Conservation (phyloP, 306 rosid species). For the Prosopis cineraria region DNA sequence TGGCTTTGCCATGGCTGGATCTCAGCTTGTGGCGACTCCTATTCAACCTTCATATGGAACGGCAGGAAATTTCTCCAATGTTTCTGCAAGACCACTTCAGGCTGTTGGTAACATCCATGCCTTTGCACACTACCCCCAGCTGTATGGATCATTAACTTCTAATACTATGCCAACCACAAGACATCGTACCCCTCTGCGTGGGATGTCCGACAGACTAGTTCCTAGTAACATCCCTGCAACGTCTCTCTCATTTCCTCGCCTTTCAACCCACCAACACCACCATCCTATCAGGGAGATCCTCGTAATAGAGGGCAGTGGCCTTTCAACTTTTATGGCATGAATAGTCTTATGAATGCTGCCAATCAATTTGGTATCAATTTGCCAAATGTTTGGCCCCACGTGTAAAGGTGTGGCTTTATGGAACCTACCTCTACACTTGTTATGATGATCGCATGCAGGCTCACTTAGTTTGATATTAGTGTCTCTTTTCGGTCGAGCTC, state of each 20-base stretch:
- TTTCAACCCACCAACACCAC: constrained; percentile 14
- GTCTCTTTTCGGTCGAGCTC: background rate
- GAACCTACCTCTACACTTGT: background rate
- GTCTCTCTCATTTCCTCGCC: constrained; percentile 37
- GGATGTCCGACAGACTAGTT: background rate
- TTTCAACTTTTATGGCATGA: background rate
- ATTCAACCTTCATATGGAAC: background rate
- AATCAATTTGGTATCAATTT: constrained; percentile 36
- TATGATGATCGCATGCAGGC: background rate
- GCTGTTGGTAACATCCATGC: background rate
- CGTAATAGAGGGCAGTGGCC: constrained; percentile 27
- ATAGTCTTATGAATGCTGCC: constrained; percentile 30
- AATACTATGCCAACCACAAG: background rate
- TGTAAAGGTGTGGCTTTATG: background rate
- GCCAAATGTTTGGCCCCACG: background rate
- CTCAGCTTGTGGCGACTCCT: background rate
- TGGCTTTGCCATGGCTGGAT: background rate
- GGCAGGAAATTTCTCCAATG: background rate
- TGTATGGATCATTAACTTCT: background rate
- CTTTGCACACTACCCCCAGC: background rate
- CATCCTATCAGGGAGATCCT: constrained; percentile 37
- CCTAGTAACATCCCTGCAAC: background rate
- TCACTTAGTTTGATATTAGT: background rate
- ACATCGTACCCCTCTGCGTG: background rate
- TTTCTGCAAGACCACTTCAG: background rate